Base-by-base conservation (phyloP, 345 rosid genomes). In the Pistacia atlantica region DNA sequence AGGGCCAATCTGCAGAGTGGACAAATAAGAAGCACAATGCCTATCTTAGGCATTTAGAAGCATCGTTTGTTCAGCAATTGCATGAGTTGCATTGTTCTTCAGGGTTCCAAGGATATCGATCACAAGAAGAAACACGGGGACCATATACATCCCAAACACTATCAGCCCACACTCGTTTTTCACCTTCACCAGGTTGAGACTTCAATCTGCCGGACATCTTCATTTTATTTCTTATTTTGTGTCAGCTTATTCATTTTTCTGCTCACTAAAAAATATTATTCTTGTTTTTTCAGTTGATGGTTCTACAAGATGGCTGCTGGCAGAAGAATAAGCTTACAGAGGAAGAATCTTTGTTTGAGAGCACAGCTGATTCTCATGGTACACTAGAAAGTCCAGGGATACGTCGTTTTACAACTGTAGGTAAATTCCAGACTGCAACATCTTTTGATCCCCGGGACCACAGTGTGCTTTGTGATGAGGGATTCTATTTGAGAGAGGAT, bases 21-120 rank as follows among this genome's bases (percentile, higher is more conserved):
- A 93, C 97, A 35, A 81, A 91, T 82, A 93, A 91, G 88, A 91
- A 81, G 77, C 98, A 93, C 84, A 80, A 71, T 51, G 66, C 75
- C 7, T 93, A 90, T 79, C 87, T 93, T 63, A 78, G 81, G 79
- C 78, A 77, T 20, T 75, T 93, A 66, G 98, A 93, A 84, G 86
- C 79, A 72, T 89, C 97, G 11, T 91, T 93, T 81, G 86, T 93
- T 66, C 81, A 80, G 79, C 91, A 93, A 75, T 64, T 93, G 82
- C 83, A 85, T 63, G 78, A 93, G 75, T 60, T 93, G 81, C 84
- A 81, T 68, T 79, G 80, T 10, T 78, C 87, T 12, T 73, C 73
- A 57, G 80, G 83, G 33, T 73, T 73, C 58, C 78, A 57, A 33
- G 77, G 77, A 58, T 22, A 61, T 55, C 35, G 65, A 52, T 65